phyloP scores from a whole-genome alignment of 345 rosid genomes.

The Citrus australasica region DNA sequence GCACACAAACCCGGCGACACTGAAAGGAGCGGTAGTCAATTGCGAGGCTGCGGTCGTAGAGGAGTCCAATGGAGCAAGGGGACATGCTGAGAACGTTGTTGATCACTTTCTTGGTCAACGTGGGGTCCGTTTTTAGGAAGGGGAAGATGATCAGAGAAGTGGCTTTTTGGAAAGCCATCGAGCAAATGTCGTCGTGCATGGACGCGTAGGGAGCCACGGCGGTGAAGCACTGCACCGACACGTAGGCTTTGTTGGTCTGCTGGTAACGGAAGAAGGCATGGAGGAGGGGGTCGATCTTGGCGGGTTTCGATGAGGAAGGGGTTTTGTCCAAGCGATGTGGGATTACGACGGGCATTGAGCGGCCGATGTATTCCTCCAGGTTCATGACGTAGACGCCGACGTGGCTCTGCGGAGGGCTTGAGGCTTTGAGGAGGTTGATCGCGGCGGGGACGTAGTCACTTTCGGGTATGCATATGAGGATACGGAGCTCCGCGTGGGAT shows the following conservation, averaged over 20 bases:
- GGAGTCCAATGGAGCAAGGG: constrained; percentile 34
- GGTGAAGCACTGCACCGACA: neutral
- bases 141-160: neutral
- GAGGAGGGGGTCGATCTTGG: neutral
- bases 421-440: constrained; percentile 27
- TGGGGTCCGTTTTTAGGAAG: neutral
- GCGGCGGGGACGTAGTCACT: constrained; percentile 26
- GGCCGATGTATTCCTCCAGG: constrained; percentile 26
- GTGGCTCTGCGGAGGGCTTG: constrained; percentile 29
- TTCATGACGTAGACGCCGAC: constrained; percentile 34
- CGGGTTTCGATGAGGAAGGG: neutral
- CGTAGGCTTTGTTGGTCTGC: neutral
- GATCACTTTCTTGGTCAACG: constrained; percentile 18
- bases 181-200: constrained; percentile 18
- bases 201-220: neutral
- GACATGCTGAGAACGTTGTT: constrained; percentile 25
- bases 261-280: constrained; percentile 4
- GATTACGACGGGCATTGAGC: constrained; percentile 7
- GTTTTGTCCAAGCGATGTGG: neutral
- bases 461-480: constrained; percentile 38
- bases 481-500: constrained; percentile 22
- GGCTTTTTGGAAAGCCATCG: neutral
- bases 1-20: neutral
- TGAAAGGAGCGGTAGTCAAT: neutral
- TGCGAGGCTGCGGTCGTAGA: constrained; percentile 22